These are phyloP conservation scores for Gossypium arboreum DNA, from an alignment of 345 rosid genomes.

Conservation along the genomic window DNA sequence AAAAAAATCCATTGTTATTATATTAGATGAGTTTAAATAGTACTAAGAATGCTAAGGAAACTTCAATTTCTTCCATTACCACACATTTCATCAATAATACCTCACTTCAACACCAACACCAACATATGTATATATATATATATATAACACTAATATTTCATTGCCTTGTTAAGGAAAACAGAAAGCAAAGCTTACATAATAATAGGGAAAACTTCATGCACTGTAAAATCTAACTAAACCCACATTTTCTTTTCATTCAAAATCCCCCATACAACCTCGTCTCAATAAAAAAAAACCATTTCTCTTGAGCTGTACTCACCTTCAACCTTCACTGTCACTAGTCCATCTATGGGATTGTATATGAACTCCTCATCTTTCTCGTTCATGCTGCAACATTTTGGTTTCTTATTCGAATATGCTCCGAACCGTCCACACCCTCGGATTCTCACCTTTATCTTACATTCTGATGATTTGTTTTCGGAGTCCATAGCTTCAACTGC, in stretches of 20 bases:
- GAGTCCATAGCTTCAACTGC: conserved; percentile 40
- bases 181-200: neutral
- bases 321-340: conserved; percentile 36
- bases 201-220: neutral
- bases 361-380: conserved; percentile 34
- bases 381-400: conserved; percentile 44
- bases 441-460: conserved; percentile 24
- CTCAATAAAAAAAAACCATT: conserved; percentile 37
- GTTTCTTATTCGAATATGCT: conserved; percentile 38
- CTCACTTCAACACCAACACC: no score
- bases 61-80: no score
- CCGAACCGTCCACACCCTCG: conserved; percentile 55
- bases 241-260: neutral
- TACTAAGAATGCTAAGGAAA: no score
- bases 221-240: neutral
- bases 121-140: no score
- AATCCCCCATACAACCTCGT: neutral
- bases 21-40: no score
- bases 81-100: no score
- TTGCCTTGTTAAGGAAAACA: neutral
- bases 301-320: conserved; percentile 28
- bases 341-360: conserved; percentile 39
- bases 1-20: no score
- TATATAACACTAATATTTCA: neutral
- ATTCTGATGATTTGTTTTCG: conserved; percentile 10